These are phyloP conservation scores for Talaromyces sp. DNA, from an alignment of 2,329 filamentous ascomycete species.

Conservation along the genomic window DNA sequence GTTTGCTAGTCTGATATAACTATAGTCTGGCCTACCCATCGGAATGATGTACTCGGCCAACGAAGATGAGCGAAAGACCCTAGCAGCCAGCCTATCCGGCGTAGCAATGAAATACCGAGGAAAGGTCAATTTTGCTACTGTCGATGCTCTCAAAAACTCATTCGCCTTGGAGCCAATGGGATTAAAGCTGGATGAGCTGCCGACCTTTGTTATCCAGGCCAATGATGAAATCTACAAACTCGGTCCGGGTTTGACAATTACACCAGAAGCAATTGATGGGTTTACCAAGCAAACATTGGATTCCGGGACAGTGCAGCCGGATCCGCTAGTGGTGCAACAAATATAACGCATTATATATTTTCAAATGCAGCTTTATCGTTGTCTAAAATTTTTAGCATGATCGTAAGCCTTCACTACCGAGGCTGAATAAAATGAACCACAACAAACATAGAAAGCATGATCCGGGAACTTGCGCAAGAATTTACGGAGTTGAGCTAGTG, in stretches of 20 bases:
- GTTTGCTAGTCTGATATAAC: not conserved
- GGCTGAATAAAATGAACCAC: not conserved
- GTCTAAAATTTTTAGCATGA: not conserved
- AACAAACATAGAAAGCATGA: not conserved
- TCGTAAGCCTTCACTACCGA: not conserved
- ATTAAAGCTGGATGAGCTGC: not conserved
- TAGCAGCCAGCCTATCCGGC: not conserved
- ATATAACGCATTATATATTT: not conserved
- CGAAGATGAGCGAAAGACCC: conserved; percentile 10
- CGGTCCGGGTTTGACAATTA: not conserved
- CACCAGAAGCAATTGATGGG: not conserved
- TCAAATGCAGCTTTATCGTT: not conserved
- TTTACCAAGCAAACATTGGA: conserved; percentile 11
- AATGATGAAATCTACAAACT: conserved; percentile 15
- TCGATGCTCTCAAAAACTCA: conserved; percentile 13
- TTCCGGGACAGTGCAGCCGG: not conserved
- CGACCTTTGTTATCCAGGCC: conserved; percentile 12
- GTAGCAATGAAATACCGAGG: conserved; percentile 12
- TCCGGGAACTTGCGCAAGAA: not conserved
- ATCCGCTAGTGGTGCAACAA: not conserved
- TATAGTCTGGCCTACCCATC: conserved; percentile 16
- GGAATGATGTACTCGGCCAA: conserved; percentile 10
- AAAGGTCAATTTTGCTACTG: conserved; percentile 17
- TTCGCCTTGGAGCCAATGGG: conserved; percentile 15
- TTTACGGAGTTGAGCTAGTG: not conserved